Evolutionary conservation across 192 early-diverging fungal genomes (phyloP).

Genomic region (Tieghemiomyces parasiticus): DNA sequence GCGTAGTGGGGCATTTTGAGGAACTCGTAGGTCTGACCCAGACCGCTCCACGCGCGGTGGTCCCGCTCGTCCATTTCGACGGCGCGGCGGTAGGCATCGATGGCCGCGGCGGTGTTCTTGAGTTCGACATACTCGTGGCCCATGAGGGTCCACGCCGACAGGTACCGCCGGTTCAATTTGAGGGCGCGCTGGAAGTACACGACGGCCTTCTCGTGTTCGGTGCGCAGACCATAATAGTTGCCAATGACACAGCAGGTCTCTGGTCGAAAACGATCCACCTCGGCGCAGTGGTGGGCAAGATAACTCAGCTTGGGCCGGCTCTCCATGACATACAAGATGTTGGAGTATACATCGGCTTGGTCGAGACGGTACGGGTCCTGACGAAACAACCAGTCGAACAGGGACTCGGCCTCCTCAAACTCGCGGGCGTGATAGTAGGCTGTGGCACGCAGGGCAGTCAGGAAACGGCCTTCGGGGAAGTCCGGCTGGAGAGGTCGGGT

Average conservation of each 20-base stretch:
- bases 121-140: conserved; percentile 92
- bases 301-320: conserved; percentile 51
- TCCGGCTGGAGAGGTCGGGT: conserved; percentile 27
- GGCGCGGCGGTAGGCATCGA: conserved; percentile 77
- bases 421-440: conserved; percentile 48
- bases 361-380: conserved; percentile 69
- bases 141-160: conserved; percentile 79
- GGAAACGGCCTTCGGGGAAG: conserved; percentile 45
- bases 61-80: conserved; percentile 67
- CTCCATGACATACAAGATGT: conserved; percentile 70
- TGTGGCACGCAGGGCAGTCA: conserved; percentile 45
- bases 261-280: conserved; percentile 61
- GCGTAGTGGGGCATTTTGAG: conserved; percentile 70
- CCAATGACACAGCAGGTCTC: conserved; percentile 77
- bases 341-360: conserved; percentile 69
- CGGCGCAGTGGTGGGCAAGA: conserved; percentile 59
- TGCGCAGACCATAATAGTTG: conserved; percentile 79
- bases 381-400: conserved; percentile 54
- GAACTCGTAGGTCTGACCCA: conserved; percentile 82
- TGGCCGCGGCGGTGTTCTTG: conserved; percentile 75
- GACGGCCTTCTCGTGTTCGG: conserved; percentile 73
- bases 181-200: conserved; percentile 74
- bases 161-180: conserved; percentile 58
- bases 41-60: conserved; percentile 82
- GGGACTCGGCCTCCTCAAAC: conserved; percentile 45